Base-by-base conservation (phyloP, 1,284 basidiomycete genomes). In the Cryptococcus hybrid region DNA sequence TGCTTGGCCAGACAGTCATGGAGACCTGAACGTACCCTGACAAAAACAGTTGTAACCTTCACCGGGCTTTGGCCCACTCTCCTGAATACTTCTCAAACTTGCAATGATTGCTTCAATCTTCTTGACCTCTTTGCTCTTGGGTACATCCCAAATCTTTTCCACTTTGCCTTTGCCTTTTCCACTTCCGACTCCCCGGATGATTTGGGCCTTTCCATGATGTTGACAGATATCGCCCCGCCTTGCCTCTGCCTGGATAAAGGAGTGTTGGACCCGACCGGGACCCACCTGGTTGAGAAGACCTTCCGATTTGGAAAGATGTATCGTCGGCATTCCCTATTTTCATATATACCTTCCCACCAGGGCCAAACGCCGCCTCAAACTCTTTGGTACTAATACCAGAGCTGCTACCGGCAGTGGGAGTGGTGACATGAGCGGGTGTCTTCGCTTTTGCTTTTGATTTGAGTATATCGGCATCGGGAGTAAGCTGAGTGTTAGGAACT, bases 1-100 rank as follows among this genome's bases (percentile, higher is more conserved):
- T 39, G 30, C 30, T 30, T 30, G 30, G 30, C 30, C 30, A 30
- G 30, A 30, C 30, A 51, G 50, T 12, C 24, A 24, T 40, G 5
- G 15, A 13, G n/a, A 52, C 18, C 11, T 5, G 24, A 11, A 67
- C 75, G 58, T 51, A 80, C 79, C 77, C 58, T 77, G 75, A 58
- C 79, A 80, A 63, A 79, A 80, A 59, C 79, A 80, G 3, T 66
- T 62, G 30, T 55, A 47, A 18, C 60, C 58, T 13, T 62, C 60
- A 6, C 55, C 53, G 3, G 61, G 58, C 55, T 73, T 71, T 5
- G 65, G 70, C 30, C 67, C 59, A 24, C 66, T 68, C 3, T 61
- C 65, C 56, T 69, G 67, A 37, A 76, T 55, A 11, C 37, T 58
- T 45, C 60, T 60, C 56, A 78, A 55, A 18, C 63, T 58, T 1